These are phyloP conservation scores for Cudoniella acicularis DNA, from an alignment of 495 filamentous ascomycete genomes.

Conservation along the genomic window DNA sequence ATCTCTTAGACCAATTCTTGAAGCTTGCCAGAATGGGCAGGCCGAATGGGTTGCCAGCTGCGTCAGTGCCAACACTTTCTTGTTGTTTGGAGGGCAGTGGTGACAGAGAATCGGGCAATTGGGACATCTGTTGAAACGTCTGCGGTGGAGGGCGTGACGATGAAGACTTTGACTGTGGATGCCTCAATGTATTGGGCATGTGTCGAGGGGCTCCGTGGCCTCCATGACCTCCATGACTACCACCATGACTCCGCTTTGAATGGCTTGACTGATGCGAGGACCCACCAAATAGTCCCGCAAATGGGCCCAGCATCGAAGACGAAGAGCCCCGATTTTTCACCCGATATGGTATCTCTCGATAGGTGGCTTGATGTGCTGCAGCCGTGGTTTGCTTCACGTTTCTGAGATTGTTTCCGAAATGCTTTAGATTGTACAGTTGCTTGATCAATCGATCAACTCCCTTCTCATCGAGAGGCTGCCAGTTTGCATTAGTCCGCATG, in stretches of 20 bases:
- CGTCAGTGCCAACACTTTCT: not conserved
- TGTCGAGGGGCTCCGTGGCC: not conserved
- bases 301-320: not conserved
- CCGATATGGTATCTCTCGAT: constrained; percentile 22
- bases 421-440: constrained; percentile 24
- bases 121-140: not conserved
- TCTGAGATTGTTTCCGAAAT: constrained; percentile 25
- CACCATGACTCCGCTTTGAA: not conserved
- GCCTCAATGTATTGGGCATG: not conserved
- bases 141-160: not conserved
- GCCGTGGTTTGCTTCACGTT: constrained; percentile 19
- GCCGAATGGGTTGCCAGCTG: not conserved
- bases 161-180: no score
- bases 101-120: not conserved
- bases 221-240: no score
- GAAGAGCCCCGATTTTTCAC: not conserved
- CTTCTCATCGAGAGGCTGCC: constrained; percentile 8
- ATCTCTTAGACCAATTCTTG: not conserved
- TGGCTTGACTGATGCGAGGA: not conserved
- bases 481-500: constrained; percentile 10
- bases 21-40: not conserved
- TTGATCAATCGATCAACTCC: constrained; percentile 19
- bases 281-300: not conserved
- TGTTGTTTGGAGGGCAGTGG: not conserved
- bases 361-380: constrained; percentile 17